phyloP scores from a whole-genome alignment of 2,329 filamentous ascomycete species.

The Apiospora pterosperma region DNA sequence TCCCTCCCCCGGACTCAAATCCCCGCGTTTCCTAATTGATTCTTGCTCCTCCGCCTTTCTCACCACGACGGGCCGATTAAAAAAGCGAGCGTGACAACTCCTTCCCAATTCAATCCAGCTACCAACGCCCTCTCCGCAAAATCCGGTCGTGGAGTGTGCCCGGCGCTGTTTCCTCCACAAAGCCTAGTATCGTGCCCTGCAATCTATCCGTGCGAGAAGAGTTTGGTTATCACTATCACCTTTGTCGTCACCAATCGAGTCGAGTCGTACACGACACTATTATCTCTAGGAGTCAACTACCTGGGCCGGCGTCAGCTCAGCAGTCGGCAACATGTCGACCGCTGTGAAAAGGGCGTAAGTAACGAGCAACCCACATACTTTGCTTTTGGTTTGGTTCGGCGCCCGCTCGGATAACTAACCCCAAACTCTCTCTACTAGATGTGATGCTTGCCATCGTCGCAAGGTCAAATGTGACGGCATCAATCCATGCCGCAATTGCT shows the following conservation, averaged over 20 bases:
- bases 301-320: neutral
- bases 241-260: neutral
- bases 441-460: slow-evolving; percentile 70
- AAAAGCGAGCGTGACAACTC: slow-evolving; percentile 14
- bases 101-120: slow-evolving; percentile 12
- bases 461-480: slow-evolving; percentile 73
- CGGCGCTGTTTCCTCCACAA: slow-evolving; percentile 8
- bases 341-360: slow-evolving; percentile 32
- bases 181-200: slow-evolving; percentile 1
- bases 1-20: slow-evolving; percentile 11
- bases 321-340: slow-evolving; percentile 26
- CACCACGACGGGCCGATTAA: slow-evolving; percentile 31
- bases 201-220: neutral
- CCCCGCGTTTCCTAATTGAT: slow-evolving; percentile 26
- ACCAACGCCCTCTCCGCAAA: slow-evolving; percentile 15
- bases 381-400: neutral
- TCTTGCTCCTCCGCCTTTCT: slow-evolving; percentile 27
- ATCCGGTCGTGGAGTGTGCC: slow-evolving; percentile 11
- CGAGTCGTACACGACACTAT: neutral
- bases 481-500: slow-evolving; percentile 69
- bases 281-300: neutral
- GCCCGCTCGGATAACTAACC: neutral
- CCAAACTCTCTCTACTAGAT: slow-evolving; percentile 41
- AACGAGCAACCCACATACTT: neutral
- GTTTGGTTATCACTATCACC: neutral